phyloP scores from a whole-genome alignment of 768 basidiomycete genomes.

The Trametes cingulata region DNA sequence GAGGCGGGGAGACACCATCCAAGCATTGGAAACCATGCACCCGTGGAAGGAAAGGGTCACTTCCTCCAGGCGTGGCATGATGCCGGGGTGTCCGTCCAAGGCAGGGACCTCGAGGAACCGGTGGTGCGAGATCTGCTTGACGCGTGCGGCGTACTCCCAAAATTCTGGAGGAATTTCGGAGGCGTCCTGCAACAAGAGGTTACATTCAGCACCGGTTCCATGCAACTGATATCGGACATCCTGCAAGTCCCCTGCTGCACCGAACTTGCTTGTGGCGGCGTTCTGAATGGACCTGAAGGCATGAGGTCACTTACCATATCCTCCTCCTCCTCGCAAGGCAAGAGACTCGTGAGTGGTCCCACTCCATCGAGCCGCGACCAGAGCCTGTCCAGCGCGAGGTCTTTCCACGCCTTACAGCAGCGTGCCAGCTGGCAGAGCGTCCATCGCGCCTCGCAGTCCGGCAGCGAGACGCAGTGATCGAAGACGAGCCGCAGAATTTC shows the following conservation, averaged over 20 bases:
- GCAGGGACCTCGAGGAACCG: not conserved
- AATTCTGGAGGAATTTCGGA: not conserved
- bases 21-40: constrained; percentile 6
- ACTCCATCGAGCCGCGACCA: constrained; percentile 27
- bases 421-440: constrained; percentile 28
- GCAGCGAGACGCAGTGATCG: constrained; percentile 24
- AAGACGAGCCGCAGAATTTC: constrained; percentile 30
- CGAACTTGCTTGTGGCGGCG: too few species aligned
- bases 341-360: constrained; percentile 22
- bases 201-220: not conserved
- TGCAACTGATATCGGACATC: too few species aligned
- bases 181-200: not conserved
- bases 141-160: not conserved
- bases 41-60: constrained; percentile 12
- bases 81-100: not conserved
- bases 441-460: constrained; percentile 5
- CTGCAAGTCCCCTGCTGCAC: not conserved
- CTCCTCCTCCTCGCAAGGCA: not conserved
- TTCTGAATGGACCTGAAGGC: too few species aligned
- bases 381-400: constrained; percentile 29
- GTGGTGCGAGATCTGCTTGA: not conserved
- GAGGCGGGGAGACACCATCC: constrained; percentile 7
- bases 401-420: constrained; percentile 30
- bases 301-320: not conserved
- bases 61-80: constrained; percentile 6